Conservation (phyloP, 2,329 filamentous ascomycete species). For the Stenocarpella maydis region DNA sequence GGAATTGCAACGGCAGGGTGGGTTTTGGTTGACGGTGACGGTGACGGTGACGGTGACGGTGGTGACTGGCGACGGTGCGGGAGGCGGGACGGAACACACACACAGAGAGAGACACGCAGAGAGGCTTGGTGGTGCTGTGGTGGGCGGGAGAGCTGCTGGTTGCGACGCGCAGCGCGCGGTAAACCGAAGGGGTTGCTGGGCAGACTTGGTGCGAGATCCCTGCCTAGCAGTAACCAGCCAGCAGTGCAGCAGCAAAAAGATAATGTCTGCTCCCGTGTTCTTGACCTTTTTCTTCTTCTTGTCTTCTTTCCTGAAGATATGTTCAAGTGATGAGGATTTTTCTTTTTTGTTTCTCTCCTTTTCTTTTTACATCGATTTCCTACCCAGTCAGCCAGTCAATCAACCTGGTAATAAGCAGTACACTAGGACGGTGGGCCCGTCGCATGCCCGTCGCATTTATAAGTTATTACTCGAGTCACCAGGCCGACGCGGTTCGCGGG, state of each 20-base stretch:
- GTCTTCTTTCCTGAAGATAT: no score
- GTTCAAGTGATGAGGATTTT: neutral
- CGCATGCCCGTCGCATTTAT: neutral
- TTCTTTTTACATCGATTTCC: neutral
- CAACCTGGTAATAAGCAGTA: neutral
- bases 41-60: slow-evolving; percentile 4
- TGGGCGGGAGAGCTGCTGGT: slow-evolving; percentile 15
- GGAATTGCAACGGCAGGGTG: neutral
- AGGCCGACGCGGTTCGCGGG: slow-evolving; percentile 21
- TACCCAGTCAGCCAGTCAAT: neutral
- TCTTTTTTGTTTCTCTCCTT: no score
- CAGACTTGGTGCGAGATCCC: slow-evolving; percentile 5
- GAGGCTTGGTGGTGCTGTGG: neutral
- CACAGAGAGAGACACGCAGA: neutral
- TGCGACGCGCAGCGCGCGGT: slow-evolving; percentile 33
- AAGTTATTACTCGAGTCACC: slow-evolving; percentile 8
- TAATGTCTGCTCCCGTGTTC: neutral
- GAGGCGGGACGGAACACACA: slow-evolving; percentile 7
- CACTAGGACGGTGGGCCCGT: neutral
- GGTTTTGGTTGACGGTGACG: neutral
- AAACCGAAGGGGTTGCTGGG: slow-evolving; percentile 17
- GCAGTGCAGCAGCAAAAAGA: neutral
- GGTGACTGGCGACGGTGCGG: neutral
- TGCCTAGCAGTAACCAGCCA: slow-evolving; percentile 4
- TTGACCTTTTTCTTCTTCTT: neutral